These are phyloP conservation scores for Cynanchum wilfordii DNA, from an alignment of 257 asterid genomes.

Conservation along the genomic window DNA sequence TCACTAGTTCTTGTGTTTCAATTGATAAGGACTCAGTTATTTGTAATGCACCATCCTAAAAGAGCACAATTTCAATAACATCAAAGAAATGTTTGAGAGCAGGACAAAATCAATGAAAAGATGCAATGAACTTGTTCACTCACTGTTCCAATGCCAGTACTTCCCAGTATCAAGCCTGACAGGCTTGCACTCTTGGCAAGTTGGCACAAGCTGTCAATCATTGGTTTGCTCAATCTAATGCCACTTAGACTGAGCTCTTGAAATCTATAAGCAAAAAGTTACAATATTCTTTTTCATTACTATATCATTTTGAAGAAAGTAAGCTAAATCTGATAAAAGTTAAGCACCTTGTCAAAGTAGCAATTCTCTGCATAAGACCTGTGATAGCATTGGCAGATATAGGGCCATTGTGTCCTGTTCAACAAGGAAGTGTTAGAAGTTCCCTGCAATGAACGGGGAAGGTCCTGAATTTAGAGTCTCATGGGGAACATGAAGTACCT, in stretches of 20 bases:
- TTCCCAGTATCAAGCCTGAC: slow-evolving; percentile 76
- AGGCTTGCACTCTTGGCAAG: slow-evolving; percentile 57
- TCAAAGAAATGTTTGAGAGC: slow-evolving; percentile 13
- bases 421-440: slow-evolving; percentile 13
- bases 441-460: background rate
- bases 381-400: slow-evolving; percentile 60
- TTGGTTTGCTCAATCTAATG: slow-evolving; percentile 73
- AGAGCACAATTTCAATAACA: slow-evolving; percentile 15
- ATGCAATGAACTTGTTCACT: slow-evolving; percentile 25
- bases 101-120: slow-evolving; percentile 11
- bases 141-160: slow-evolving; percentile 71
- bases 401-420: slow-evolving; percentile 68
- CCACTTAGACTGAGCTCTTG: slow-evolving; percentile 78
- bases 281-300: background rate
- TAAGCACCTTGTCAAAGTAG: slow-evolving; percentile 51
- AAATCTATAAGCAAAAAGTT: slow-evolving; percentile 37
- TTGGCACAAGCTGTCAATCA: slow-evolving; percentile 70
- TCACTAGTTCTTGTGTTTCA: slow-evolving; percentile 60
- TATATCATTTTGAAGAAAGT: background rate
- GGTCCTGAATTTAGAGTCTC: background rate
- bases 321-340: background rate
- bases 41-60: slow-evolving; percentile 69
- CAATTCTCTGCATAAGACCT: slow-evolving; percentile 59
- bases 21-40: slow-evolving; percentile 63
- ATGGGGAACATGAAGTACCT: slow-evolving; percentile 40